phyloP scores from a whole-genome alignment of 768 basidiomycete species.

The Russula sp. region DNA sequence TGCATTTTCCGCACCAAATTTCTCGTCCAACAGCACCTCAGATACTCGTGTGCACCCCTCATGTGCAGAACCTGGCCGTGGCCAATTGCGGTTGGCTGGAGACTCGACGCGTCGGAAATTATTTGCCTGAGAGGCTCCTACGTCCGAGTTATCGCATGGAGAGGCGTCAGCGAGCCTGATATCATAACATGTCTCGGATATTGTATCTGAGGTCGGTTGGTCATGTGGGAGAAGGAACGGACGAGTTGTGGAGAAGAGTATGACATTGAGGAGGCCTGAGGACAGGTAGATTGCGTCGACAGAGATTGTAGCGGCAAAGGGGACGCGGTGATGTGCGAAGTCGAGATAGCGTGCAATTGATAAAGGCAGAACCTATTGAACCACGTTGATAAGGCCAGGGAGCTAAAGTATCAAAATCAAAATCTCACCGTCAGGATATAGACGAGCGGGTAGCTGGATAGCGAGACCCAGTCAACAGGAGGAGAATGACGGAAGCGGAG shows the following conservation, averaged over 20 bases:
- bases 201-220: background rate
- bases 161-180: too few species aligned
- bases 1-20: too few species aligned
- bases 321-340: background rate
- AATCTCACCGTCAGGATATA: background rate
- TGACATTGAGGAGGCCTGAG: too few species aligned
- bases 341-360: background rate
- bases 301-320: background rate
- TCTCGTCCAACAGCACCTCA: too few species aligned
- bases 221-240: background rate
- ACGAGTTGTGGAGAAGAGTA: too few species aligned
- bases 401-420: background rate
- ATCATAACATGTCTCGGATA: too few species aligned
- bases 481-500: background rate
- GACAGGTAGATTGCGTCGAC: background rate
- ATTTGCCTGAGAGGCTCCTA: background rate
- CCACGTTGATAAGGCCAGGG: background rate
- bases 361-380: background rate
- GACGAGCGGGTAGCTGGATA: background rate
- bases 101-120: background rate
- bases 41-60: too few species aligned
- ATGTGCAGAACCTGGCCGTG: too few species aligned
- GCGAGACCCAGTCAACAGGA: background rate
- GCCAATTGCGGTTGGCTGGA: background rate
- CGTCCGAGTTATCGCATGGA: background rate